Conservation (phyloP, 2,329 filamentous ascomycete species). For the Aspergillus sp. region DNA sequence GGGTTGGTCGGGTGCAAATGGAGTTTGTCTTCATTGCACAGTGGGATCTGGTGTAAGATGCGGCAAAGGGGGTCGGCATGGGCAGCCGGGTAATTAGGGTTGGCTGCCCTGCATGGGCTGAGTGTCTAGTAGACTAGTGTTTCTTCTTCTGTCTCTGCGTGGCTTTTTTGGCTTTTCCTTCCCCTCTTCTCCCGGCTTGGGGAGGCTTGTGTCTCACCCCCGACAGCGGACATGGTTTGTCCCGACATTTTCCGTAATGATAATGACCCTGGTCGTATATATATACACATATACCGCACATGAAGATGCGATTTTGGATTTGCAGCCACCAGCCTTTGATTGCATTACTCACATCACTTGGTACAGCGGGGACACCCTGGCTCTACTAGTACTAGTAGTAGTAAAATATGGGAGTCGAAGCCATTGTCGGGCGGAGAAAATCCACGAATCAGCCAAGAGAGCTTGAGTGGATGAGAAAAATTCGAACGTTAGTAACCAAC, state of each 20-base stretch:
- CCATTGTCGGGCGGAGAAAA: background rate
- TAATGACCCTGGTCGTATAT: slow-evolving; percentile 2
- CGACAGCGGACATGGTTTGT: background rate
- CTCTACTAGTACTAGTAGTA: background rate
- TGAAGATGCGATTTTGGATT: background rate
- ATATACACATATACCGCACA: background rate
- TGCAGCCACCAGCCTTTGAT: background rate
- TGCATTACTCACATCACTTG: background rate
- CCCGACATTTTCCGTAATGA: background rate
- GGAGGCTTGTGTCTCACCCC: background rate
- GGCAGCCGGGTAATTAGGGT: slow-evolving; percentile 8
- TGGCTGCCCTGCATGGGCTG: background rate
- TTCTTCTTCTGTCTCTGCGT: too few species aligned
- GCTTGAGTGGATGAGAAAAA: background rate
- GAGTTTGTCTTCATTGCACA: slow-evolving; percentile 54
- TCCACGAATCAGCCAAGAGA: slow-evolving; percentile 5
- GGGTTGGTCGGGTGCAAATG: slow-evolving; percentile 51
- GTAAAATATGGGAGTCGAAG: background rate
- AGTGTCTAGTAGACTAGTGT: too few species aligned
- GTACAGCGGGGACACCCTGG: background rate
- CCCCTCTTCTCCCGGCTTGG: background rate
- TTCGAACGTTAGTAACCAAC: background rate
- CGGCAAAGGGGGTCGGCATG: background rate
- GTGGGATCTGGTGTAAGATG: slow-evolving; percentile 56
- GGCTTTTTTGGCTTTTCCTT: background rate